These are phyloP conservation scores for Poteriospumella lacustris DNA, from an alignment of 108 stramenopile genomes.

Conservation along the genomic window DNA sequence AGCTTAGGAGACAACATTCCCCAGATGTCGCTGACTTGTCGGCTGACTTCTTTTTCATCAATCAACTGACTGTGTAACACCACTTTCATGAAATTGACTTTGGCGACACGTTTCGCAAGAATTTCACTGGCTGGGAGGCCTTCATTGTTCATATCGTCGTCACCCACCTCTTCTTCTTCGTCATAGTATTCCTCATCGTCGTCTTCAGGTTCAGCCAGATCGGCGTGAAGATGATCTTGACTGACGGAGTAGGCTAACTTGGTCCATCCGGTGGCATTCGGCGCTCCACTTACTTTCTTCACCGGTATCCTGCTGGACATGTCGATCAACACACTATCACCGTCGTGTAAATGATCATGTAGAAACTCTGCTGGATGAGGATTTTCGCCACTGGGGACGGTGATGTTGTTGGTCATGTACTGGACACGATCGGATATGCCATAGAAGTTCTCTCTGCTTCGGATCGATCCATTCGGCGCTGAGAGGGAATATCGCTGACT, in stretches of 20 bases:
- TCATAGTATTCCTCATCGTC: background rate
- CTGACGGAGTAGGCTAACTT: background rate
- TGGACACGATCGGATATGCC: background rate
- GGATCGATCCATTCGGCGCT: background rate
- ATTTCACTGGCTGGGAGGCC: background rate
- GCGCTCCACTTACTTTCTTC: background rate
- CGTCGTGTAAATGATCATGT: background rate
- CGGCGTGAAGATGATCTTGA: background rate
- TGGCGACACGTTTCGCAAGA: background rate
- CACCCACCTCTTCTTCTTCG: no score
- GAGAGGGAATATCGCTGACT: background rate
- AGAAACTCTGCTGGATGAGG: background rate
- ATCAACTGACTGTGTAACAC: background rate
- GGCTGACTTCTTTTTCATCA: background rate
- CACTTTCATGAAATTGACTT: background rate
- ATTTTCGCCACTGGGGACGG: background rate
- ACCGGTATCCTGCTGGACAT: background rate
- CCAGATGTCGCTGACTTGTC: background rate
- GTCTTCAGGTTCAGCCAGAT: background rate
- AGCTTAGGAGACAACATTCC: background rate
- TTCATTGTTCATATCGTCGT: background rate
- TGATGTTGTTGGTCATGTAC: background rate
- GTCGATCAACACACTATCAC: background rate
- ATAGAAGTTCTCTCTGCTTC: background rate
- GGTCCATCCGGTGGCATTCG: background rate